phyloP scores from a whole-genome alignment of 2,329 filamentous ascomycete genomes.

The Penicillium sp. region DNA sequence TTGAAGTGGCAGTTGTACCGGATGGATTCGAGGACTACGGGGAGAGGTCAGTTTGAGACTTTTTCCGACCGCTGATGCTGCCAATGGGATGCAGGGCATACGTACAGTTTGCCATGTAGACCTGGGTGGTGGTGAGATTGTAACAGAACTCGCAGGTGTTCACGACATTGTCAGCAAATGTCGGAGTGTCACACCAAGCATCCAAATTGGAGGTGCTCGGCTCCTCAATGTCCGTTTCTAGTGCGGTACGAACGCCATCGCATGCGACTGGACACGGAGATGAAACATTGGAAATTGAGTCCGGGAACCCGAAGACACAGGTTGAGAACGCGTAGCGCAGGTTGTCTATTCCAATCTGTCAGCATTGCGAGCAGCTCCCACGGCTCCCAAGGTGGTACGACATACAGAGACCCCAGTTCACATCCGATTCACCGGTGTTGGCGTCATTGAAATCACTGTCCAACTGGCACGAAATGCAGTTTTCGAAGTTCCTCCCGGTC shows the following conservation, averaged over 20 bases:
- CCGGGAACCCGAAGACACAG: constrained; percentile 47
- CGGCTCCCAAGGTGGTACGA: not conserved
- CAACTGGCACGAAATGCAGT: constrained; percentile 46
- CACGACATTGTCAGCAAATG: constrained; percentile 45
- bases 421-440: constrained; percentile 42
- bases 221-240: constrained; percentile 33
- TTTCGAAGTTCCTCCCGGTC: constrained; percentile 39
- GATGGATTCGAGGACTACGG: constrained; percentile 47
- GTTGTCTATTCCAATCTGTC: constrained; percentile 38
- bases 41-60: constrained; percentile 3
- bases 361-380: not conserved
- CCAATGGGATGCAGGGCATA: constrained; percentile 7
- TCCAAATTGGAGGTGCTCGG: constrained; percentile 34
- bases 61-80: not conserved
- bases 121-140: constrained; percentile 42
- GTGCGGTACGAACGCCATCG: constrained; percentile 33
- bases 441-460: constrained; percentile 40
- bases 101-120: constrained; percentile 49
- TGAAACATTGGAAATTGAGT: constrained; percentile 39
- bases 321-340: constrained; percentile 47
- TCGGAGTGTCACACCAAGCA: constrained; percentile 39
- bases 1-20: constrained; percentile 49
- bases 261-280: constrained; percentile 50
- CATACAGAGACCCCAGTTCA: constrained; percentile 51
- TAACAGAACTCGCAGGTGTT: constrained; percentile 48